Percentiles rank a stretch among this genome's conserved stretches.
phyloP scores from a whole-genome alignment of 768 basidiomycete species.

The Clitopilus hobsonii region DNA sequence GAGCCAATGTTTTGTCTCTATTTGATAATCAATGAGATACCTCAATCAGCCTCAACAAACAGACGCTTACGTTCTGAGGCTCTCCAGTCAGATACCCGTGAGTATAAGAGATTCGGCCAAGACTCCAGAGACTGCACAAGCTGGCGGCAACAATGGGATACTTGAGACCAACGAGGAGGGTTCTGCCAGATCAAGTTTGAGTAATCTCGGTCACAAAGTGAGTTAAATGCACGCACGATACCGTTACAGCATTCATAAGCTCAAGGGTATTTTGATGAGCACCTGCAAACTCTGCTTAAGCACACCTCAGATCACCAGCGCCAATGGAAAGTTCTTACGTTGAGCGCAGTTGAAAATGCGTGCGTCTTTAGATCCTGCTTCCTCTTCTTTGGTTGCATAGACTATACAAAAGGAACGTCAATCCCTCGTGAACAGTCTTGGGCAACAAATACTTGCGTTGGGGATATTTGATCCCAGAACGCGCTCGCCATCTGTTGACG shows the following conservation, averaged over 20 bases:
- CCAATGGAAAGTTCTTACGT: slow-evolving; percentile 1
- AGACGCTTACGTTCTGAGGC: slow-evolving; percentile 28
- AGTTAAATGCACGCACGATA: slow-evolving; percentile 29
- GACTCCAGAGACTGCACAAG: slow-evolving; percentile 27
- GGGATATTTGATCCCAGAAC: slow-evolving; percentile 26
- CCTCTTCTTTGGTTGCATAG: background rate
- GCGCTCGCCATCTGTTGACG: slow-evolving; percentile 40
- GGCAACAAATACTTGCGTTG: too few relatives aligned
- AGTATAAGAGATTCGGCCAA: slow-evolving; percentile 35
- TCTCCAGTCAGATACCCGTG: slow-evolving; percentile 35
- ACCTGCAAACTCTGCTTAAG: slow-evolving; percentile 6
- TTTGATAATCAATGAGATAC: background rate
- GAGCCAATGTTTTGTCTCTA: background rate
- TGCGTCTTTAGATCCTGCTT: background rate
- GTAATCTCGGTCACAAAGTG: background rate
- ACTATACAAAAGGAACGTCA: background rate
- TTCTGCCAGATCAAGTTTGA: slow-evolving; percentile 18
- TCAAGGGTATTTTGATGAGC: slow-evolving; percentile 65
- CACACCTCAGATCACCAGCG: background rate
- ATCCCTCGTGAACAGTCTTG: background rate
- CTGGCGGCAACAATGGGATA: slow-evolving; percentile 32
- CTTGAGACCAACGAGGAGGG: slow-evolving; percentile 30
- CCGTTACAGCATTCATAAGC: slow-evolving; percentile 32
- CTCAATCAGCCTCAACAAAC: too few relatives aligned
- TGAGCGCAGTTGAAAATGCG: slow-evolving; percentile 1